Evolutionary conservation across 179 eudicot genomes (phyloP).

Genomic region (Dionaea muscipula): DNA sequence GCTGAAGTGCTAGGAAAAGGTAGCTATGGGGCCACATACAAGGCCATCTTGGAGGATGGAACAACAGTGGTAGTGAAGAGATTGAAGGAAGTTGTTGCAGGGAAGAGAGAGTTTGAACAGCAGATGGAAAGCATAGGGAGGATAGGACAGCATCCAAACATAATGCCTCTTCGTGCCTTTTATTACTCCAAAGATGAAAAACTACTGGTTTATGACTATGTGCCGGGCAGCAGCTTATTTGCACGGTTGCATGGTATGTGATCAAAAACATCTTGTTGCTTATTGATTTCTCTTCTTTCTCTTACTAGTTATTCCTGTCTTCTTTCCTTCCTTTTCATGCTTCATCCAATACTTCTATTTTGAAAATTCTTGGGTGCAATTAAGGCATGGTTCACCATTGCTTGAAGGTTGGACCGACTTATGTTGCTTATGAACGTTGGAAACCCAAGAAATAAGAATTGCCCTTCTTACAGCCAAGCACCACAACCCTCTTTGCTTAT

Average conservation of each 20-base stretch:
- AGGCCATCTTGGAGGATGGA: slow-evolving; percentile 81
- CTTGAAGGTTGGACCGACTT: no score
- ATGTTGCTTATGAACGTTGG: no score
- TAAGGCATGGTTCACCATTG: no score
- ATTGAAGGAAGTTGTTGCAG: slow-evolving; percentile 65
- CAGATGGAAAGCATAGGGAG: slow-evolving; percentile 61
- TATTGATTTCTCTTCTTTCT: no score
- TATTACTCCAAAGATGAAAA: slow-evolving; percentile 86
- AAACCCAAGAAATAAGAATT: no score
- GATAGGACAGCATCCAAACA: slow-evolving; percentile 47
- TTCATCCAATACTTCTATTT: no score
- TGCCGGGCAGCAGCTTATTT: slow-evolving; percentile 48
- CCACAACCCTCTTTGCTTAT: no score
- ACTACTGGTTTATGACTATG: slow-evolving; percentile 63
- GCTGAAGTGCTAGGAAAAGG: slow-evolving; percentile 94
- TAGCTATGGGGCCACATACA: slow-evolving; percentile 65
- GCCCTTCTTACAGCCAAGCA: no score
- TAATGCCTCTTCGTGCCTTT: slow-evolving; percentile 64
- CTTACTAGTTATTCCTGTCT: no score
- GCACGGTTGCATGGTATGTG: slow-evolving; percentile 58
- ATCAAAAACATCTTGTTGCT: no score
- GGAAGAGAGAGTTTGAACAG: slow-evolving; percentile 72
- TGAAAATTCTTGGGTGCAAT: no score
- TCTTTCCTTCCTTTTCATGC: no score
- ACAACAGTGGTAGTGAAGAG: slow-evolving; percentile 79